Percentiles rank a stretch among this genome's conserved stretches.
Conservation (phyloP, 1,139 yeast genomes). For the Suhomyces choctaworum region DNA sequence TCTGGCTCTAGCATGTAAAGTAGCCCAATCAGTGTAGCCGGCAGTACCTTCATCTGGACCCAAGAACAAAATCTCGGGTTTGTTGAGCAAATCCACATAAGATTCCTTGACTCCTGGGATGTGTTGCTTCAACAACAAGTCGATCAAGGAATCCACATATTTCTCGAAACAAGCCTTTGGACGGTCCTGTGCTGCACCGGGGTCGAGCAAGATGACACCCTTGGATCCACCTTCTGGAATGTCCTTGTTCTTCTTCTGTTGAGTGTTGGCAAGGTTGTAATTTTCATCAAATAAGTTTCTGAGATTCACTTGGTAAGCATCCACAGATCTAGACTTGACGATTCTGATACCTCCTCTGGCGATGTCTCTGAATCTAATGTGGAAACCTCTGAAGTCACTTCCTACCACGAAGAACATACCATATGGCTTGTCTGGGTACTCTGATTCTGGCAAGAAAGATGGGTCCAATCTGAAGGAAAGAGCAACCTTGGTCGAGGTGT, state of each 20-base stretch:
- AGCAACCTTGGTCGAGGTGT: slow-evolving; percentile 92
- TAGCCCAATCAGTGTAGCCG: slow-evolving; percentile 97
- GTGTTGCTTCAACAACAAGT: slow-evolving; percentile 72
- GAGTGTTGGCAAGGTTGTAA: slow-evolving; percentile 93
- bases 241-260: slow-evolving; percentile 95
- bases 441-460: slow-evolving; percentile 74
- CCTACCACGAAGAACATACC: slow-evolving; percentile 97
- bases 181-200: slow-evolving; percentile 75
- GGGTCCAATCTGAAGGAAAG: slow-evolving; percentile 90
- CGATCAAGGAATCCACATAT: slow-evolving; percentile 89
- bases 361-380: slow-evolving; percentile 92
- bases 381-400: slow-evolving; percentile 96
- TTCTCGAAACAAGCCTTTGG: slow-evolving; percentile 88
- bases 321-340: slow-evolving; percentile 82
- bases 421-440: slow-evolving; percentile 88
- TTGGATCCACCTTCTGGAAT: slow-evolving; percentile 99
- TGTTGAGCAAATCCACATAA: slow-evolving; percentile 79
- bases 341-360: slow-evolving; percentile 98
- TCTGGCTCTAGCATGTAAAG: slow-evolving; percentile 85
- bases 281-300: slow-evolving; percentile 94
- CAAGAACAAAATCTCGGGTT: slow-evolving; percentile 88
- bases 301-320: slow-evolving; percentile 82
- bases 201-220: slow-evolving; percentile 89
- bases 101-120: slow-evolving; percentile 80
- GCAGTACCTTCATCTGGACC: slow-evolving; percentile 99